These are phyloP conservation scores for Mortierella sp. DNA, from an alignment of 371 early-diverging fungal genomes.

Conservation along the genomic window DNA sequence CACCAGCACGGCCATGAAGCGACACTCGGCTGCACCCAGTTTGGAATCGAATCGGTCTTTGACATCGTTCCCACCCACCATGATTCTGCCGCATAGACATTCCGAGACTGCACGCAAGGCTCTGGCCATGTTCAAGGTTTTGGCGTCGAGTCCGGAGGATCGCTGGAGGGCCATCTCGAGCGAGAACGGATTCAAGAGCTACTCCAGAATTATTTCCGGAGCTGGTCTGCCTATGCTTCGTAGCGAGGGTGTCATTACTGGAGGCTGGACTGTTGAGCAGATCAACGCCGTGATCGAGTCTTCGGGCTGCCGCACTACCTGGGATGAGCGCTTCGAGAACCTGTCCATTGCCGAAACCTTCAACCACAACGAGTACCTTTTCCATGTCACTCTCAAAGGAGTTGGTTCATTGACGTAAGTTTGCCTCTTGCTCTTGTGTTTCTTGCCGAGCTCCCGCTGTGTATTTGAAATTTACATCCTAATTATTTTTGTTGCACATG, in stretches of 20 bases:
- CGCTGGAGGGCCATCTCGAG: conserved; percentile 67
- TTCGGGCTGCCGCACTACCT: conserved; percentile 39
- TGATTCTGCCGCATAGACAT: conserved; percentile 48
- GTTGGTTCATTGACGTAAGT: conserved; percentile 64
- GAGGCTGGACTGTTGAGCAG: conserved; percentile 70
- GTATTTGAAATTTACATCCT: background rate
- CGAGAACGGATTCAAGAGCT: conserved; percentile 62
- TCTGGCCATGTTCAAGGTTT: conserved; percentile 59
- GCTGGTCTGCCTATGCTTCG: conserved; percentile 67
- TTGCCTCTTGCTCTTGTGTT: background rate
- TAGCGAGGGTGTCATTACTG: conserved; percentile 62
- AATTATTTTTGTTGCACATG: background rate
- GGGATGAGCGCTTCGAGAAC: conserved; percentile 71
- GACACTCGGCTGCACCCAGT: conserved; percentile 49
- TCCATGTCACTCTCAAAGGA: conserved; percentile 64
- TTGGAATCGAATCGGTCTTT: conserved; percentile 42
- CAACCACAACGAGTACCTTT: conserved; percentile 70
- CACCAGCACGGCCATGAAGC: conserved; percentile 37
- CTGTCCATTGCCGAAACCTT: conserved; percentile 67
- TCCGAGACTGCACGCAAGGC: conserved; percentile 48
- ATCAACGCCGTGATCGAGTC: conserved; percentile 53
- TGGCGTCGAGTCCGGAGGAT: conserved; percentile 57
- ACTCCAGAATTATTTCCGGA: conserved; percentile 62
- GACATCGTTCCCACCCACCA: conserved; percentile 23
- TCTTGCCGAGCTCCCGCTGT: background rate